Evolutionary conservation across 345 rosid genomes (phyloP).

Genomic region (Alliaria petiolata): DNA sequence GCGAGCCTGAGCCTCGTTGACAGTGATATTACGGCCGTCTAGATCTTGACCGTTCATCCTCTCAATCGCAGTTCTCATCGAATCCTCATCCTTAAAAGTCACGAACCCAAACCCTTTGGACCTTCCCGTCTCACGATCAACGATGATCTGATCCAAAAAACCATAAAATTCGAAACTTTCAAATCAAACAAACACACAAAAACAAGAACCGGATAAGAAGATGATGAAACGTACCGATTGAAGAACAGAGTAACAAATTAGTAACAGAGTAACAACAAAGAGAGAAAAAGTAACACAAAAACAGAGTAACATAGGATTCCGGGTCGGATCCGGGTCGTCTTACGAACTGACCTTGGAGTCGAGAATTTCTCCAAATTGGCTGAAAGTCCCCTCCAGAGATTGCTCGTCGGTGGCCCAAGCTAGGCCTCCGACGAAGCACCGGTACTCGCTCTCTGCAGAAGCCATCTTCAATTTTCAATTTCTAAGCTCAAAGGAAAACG

Average conservation of each 20-base stretch:
- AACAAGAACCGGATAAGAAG: slow-evolving; percentile 28
- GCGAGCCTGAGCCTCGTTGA: slow-evolving; percentile 82
- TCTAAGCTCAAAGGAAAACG: background rate
- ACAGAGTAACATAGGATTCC: slow-evolving; percentile 47
- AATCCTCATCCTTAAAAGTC: slow-evolving; percentile 67
- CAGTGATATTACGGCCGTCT: slow-evolving; percentile 76
- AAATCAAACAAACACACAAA: background rate
- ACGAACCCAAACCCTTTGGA: slow-evolving; percentile 86
- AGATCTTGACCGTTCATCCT: slow-evolving; percentile 87
- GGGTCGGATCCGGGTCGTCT: slow-evolving; percentile 45
- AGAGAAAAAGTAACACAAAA: slow-evolving; percentile 38
- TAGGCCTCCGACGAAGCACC: slow-evolving; percentile 87
- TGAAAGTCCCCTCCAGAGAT: slow-evolving; percentile 53
- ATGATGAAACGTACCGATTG: slow-evolving; percentile 53
- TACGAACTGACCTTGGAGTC: slow-evolving; percentile 97
- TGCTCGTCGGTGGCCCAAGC: slow-evolving; percentile 87
- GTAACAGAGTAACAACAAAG: slow-evolving; percentile 56
- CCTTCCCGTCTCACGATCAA: slow-evolving; percentile 85
- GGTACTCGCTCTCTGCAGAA: slow-evolving; percentile 53
- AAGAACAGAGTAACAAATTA: slow-evolving; percentile 36
- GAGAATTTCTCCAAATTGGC: slow-evolving; percentile 57
- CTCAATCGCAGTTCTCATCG: slow-evolving; percentile 83
- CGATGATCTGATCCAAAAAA: slow-evolving; percentile 50
- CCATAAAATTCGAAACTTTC: no score
- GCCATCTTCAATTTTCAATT: slow-evolving; percentile 38